These are phyloP conservation scores for Sugiyamaella neomexicana DNA, from an alignment of 1,139 yeast species.

Conservation along the genomic window DNA sequence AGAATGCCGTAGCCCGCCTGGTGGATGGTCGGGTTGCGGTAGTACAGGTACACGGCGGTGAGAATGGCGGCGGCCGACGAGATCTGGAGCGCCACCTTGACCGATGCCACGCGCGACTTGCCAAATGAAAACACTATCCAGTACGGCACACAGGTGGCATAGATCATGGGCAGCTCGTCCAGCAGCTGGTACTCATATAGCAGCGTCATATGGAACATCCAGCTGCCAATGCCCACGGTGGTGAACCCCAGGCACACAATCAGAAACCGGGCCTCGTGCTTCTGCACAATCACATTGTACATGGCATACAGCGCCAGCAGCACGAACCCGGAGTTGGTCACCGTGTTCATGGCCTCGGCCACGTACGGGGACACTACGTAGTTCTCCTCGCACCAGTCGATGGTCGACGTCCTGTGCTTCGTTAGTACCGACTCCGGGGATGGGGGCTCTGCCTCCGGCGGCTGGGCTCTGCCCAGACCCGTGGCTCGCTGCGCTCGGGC, in stretches of 20 bases:
- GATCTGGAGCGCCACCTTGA: conserved; percentile 37
- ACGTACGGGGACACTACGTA: conserved; percentile 80
- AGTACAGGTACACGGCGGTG: conserved; percentile 63
- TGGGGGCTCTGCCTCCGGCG: conserved; percentile 2
- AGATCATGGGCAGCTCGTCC: conserved; percentile 97
- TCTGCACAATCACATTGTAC: conserved; percentile 57
- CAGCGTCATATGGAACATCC: conserved; percentile 96
- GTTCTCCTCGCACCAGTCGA: conserved; percentile 97
- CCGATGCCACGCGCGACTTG: conserved; percentile 44
- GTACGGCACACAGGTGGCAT: conserved; percentile 93
- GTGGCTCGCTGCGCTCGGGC: neutral
- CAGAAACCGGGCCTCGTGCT: conserved; percentile 67
- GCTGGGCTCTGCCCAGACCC: conserved; percentile 7
- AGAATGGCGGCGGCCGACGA: conserved; percentile 51
- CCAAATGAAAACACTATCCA: conserved; percentile 83
- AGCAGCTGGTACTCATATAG: conserved; percentile 82
- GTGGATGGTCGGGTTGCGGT: conserved; percentile 83
- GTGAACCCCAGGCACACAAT: conserved; percentile 76
- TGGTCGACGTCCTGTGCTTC: conserved; percentile 53
- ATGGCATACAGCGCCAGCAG: conserved; percentile 67
- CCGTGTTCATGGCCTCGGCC: conserved; percentile 85
- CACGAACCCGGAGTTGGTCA: conserved; percentile 70
- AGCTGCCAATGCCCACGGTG: conserved; percentile 87
- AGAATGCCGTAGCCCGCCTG: conserved; percentile 73
- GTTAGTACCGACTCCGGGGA: neutral